These are phyloP conservation scores for Syzygium malaccense DNA, from an alignment of 441 rosid genomes.

Conservation along the genomic window DNA sequence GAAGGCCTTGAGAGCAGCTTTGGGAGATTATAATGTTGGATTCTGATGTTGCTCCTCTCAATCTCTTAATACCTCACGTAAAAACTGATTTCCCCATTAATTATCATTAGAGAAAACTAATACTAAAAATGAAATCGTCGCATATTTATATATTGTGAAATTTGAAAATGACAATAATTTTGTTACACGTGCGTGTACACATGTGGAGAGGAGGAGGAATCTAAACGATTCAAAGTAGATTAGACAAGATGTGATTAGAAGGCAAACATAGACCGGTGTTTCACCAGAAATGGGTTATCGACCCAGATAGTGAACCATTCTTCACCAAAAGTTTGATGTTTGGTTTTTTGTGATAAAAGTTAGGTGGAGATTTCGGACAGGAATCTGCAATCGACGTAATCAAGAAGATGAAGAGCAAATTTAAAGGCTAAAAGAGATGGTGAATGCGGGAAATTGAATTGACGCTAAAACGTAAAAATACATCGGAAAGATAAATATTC, in stretches of 20 bases:
- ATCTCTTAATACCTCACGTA: neutral
- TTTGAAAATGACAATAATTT: neutral
- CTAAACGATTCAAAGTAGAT: too few relatives aligned
- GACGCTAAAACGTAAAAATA: neutral
- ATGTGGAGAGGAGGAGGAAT: neutral
- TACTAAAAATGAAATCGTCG: neutral
- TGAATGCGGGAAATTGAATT: too few relatives aligned
- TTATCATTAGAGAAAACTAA: neutral
- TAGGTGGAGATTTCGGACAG: neutral
- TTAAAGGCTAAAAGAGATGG: too few relatives aligned
- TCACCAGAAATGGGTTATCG: neutral
- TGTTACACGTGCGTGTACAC: neutral
- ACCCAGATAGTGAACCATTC: neutral
- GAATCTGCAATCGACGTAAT: too few relatives aligned
- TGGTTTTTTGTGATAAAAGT: neutral
- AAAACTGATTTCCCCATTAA: neutral
- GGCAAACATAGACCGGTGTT: neutral
- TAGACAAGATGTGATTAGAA: neutral
- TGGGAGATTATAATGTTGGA: neutral
- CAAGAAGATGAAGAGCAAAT: too few relatives aligned
- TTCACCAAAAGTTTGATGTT: neutral
- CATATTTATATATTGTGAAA: neutral
- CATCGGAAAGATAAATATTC: neutral
- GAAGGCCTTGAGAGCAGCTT: neutral
- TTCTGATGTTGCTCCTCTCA: neutral